Percentiles rank a stretch among this genome's conserved stretches.
Conservation (phyloP, 1,139 yeast species). For the Hansenula sp. region DNA sequence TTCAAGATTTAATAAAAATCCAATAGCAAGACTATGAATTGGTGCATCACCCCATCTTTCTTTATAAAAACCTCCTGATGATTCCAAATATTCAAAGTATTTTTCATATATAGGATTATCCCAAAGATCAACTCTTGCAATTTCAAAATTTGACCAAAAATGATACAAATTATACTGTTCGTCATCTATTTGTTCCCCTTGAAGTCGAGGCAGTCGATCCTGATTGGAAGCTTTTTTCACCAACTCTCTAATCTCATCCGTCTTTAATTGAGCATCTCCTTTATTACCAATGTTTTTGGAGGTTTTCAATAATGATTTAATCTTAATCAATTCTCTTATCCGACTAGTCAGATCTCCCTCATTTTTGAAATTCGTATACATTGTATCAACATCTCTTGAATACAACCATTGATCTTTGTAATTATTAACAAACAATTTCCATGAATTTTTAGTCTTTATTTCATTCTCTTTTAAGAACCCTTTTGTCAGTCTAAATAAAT, state of each 20-base stretch:
- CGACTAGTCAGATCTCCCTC: constrained; percentile 11
- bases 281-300: constrained; percentile 15
- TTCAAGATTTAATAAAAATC: constrained; percentile 58
- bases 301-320: constrained; percentile 10
- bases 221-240: constrained; percentile 15
- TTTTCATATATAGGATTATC: constrained; percentile 55
- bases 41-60: constrained; percentile 98
- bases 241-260: constrained; percentile 18
- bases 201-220: constrained; percentile 31
- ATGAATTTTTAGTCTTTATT: constrained; percentile 49
- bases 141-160: constrained; percentile 93
- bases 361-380: constrained; percentile 24
- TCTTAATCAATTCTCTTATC: constrained; percentile 15
- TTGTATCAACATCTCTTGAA: constrained; percentile 20
- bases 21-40: constrained; percentile 79
- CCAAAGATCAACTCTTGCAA: constrained; percentile 75
- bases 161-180: constrained; percentile 79
- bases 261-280: constrained; percentile 6
- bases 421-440: constrained; percentile 48
- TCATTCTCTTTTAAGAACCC: constrained; percentile 48
- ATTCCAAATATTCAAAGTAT: constrained; percentile 64
- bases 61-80: constrained; percentile 73
- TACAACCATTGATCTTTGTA: constrained; percentile 26
- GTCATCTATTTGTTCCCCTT: constrained; percentile 52
- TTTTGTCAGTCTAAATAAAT: constrained; percentile 65